phyloP scores from a whole-genome alignment of 179 eudicot genomes.

The Camellia oleifera region DNA sequence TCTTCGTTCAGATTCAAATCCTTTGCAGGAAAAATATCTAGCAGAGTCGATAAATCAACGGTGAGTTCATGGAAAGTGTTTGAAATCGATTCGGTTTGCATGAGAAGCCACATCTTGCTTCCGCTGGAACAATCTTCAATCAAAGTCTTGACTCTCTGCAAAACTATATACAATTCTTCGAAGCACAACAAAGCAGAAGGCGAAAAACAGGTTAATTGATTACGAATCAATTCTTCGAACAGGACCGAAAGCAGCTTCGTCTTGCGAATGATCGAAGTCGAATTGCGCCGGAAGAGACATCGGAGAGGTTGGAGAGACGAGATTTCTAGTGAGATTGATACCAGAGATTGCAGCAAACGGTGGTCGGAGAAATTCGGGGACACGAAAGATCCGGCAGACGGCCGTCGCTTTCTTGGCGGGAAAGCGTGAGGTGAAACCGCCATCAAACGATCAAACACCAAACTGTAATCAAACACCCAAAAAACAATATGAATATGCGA shows the following conservation, averaged over 20 bases:
- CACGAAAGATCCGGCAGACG: constrained; percentile 54
- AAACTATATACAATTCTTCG: constrained; percentile 71
- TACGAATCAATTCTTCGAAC: constrained; percentile 53
- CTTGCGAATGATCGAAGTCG: constrained; percentile 50
- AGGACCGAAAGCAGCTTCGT: constrained; percentile 45
- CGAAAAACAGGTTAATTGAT: constrained; percentile 19
- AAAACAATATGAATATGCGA: neutral
- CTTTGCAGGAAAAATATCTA: constrained; percentile 62
- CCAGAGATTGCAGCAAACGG: constrained; percentile 44
- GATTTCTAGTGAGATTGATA: constrained; percentile 50
- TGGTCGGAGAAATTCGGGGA: constrained; percentile 44
- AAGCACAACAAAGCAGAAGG: constrained; percentile 63
- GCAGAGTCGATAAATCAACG: constrained; percentile 57
- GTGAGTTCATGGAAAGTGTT: constrained; percentile 61
- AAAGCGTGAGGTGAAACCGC: constrained; percentile 54
- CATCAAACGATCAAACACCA: constrained; percentile 30
- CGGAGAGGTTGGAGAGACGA: constrained; percentile 41
- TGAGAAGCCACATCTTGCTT: constrained; percentile 74
- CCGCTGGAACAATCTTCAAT: constrained; percentile 64
- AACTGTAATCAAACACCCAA: neutral
- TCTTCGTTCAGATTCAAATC: constrained; percentile 64
- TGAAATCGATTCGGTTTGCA: constrained; percentile 44
- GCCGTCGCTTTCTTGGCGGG: constrained; percentile 64
- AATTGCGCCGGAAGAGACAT: constrained; percentile 36
- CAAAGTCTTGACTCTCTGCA: constrained; percentile 54